These are phyloP conservation scores for Phytophthora uliginosa DNA, from an alignment of 352 stramenopile species.

Conservation along the genomic window DNA sequence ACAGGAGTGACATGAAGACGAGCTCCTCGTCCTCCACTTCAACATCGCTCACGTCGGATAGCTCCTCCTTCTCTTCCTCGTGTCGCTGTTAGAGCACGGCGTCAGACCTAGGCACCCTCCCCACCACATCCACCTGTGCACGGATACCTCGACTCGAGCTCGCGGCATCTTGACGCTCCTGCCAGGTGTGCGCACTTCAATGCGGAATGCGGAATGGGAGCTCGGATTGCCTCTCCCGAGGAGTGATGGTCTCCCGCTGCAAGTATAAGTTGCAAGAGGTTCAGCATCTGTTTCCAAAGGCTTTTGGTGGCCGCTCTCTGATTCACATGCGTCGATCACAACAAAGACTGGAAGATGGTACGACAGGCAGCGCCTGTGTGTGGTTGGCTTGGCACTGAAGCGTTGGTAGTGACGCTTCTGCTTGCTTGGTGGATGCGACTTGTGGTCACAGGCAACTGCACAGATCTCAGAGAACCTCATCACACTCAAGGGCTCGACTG, in stretches of 20 bases:
- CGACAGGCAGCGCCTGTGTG: not conserved
- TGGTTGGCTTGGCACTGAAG: not conserved
- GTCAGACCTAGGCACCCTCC: constrained; percentile 6
- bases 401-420: not conserved
- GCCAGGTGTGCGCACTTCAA: constrained; percentile 19
- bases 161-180: constrained; percentile 18
- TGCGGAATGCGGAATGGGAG: constrained; percentile 18
- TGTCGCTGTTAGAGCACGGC: constrained; percentile 9
- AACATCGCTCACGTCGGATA: constrained; percentile 37
- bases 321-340: constrained; percentile 27
- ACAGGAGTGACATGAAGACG: constrained; percentile 78
- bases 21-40: constrained; percentile 56
- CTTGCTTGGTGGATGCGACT: not conserved
- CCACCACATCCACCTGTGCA: not conserved
- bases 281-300: constrained; percentile 33
- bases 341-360: constrained; percentile 25
- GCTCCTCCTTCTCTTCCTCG: constrained; percentile 11
- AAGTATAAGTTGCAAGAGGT: constrained; percentile 37
- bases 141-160: constrained; percentile 20
- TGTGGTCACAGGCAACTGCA: constrained; percentile 58
- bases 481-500: constrained; percentile 98
- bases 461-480: constrained; percentile 95
- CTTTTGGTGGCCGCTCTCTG: constrained; percentile 24
- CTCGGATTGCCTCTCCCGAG: constrained; percentile 3
- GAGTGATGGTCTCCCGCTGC: constrained; percentile 33